A percentile compares a stretch with the other conserved stretches of the same genome.
Evolutionary conservation across 208 protist genomes (phyloP).

Genomic region (Giardia duodenalis): DNA sequence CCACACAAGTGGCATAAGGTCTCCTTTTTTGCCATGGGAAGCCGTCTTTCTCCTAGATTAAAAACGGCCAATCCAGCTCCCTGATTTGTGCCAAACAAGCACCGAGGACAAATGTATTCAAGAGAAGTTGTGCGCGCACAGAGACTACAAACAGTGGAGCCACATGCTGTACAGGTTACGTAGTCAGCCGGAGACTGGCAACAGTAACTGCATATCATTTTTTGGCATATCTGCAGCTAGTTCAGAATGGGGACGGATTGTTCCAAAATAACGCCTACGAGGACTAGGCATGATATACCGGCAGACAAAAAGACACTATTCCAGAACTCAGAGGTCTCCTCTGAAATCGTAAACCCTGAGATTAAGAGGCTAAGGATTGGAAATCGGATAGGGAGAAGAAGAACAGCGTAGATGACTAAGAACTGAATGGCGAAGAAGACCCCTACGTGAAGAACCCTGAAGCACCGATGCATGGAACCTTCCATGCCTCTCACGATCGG

Average conservation of each 20-base stretch:
- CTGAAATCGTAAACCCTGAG: not conserved
- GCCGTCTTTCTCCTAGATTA: not conserved
- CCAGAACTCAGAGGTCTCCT: not conserved
- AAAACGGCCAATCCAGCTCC: not conserved
- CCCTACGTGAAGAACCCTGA: not conserved
- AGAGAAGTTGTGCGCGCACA: not conserved
- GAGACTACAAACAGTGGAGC: not conserved
- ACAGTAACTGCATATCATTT: not conserved
- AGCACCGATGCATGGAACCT: not conserved
- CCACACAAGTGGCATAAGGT: not conserved
- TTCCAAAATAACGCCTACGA: no score
- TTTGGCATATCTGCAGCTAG: no score
- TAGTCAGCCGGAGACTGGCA: not conserved
- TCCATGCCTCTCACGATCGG: not conserved
- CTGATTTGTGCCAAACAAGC: not conserved
- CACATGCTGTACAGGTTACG: not conserved
- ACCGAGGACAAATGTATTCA: not conserved
- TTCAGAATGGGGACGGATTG: no score
- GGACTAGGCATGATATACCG: no score
- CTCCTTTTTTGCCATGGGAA: not conserved
- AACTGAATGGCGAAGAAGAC: not conserved
- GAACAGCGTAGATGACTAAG: not conserved
- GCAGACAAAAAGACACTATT: no score
- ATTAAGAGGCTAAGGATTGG: not conserved
- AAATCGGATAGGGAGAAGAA: not conserved